Base-by-base conservation (phyloP, 164 flowering plant genomes). In the Litsea cubeba region DNA sequence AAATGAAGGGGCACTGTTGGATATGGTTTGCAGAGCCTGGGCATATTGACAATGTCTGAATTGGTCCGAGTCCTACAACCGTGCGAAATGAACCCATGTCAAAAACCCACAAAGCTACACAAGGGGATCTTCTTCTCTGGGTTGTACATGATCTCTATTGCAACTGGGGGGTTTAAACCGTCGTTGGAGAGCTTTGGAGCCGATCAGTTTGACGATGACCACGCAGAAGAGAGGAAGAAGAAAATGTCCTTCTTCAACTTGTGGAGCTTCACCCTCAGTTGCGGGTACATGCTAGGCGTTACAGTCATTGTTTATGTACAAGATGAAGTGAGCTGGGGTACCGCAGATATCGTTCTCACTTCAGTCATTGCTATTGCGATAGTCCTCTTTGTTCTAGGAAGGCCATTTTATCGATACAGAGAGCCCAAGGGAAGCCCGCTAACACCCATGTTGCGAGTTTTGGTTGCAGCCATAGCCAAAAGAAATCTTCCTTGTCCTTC, bases 161-260 rank as follows among this genome's bases (percentile, higher is more conserved):
- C 91, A 49, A 95, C 98, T 8, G 99, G 97, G 32, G 97, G 99
- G 0, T 93, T 90, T 73, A 95, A 89, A 65, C 99, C 99, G 1
- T 83, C 91, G 0, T 71, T 95, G 66, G 96, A 93, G 83, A 91
- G 98, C 84, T 92, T 95, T 15, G 98, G 99, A 62, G 99, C 97
- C 0, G 99, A 95, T 78, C 99, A 95, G 64, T 95, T 93, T 63
- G 97, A 95, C 62, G 95, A 91, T 26, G 86, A 90, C 65, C 90
- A 93, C 74, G 7, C 84, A 0, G 76, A 73, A 57, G 99, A 93
- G 76, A 79, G 97, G 72, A 88, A 67, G 84, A 77, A 91, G 74
- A 93, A 91, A 77, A 87, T 90, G 91, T 93, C 99, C 2, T 95
- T 77, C 76, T 95, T 95, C 88, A 95, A 95, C 80, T 95, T 96